Evolutionary conservation across 352 stramenopile genomes (phyloP).

Genomic region (Pythium phragmiticola): DNA sequence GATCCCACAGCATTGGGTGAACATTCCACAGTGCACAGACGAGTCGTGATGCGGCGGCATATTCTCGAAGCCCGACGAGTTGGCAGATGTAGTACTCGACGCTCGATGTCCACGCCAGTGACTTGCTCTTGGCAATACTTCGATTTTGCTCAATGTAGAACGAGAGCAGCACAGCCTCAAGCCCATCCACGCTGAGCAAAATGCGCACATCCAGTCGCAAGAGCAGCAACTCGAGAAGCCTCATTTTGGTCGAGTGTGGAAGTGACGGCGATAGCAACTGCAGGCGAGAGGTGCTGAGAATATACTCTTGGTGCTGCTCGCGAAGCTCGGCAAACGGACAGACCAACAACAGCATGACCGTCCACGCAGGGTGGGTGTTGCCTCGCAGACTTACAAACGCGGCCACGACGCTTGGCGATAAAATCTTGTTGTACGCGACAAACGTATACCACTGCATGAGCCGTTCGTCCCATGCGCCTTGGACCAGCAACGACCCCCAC

Average conservation of each 20-base stretch:
- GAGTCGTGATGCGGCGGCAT: slow-evolving; percentile 48
- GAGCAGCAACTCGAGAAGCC: slow-evolving; percentile 51
- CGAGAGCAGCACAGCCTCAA: slow-evolving; percentile 41
- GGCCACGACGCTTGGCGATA: slow-evolving; percentile 26
- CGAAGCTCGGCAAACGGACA: slow-evolving; percentile 56
- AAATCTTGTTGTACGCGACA: slow-evolving; percentile 45
- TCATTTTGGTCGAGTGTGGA: slow-evolving; percentile 19
- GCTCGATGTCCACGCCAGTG: slow-evolving; percentile 52
- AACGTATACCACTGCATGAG: slow-evolving; percentile 58
- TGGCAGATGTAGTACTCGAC: slow-evolving; percentile 64
- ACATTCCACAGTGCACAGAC: slow-evolving; percentile 52
- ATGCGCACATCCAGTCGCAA: slow-evolving; percentile 54
- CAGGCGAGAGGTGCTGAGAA: slow-evolving; percentile 25
- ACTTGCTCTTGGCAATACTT: slow-evolving; percentile 9
- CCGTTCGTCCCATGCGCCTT: slow-evolving; percentile 41
- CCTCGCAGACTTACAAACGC: slow-evolving; percentile 42
- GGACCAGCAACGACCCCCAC: slow-evolving; percentile 49
- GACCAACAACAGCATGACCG: slow-evolving; percentile 52
- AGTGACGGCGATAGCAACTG: slow-evolving; percentile 8
- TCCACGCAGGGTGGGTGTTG: slow-evolving; percentile 34
- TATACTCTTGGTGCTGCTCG: slow-evolving; percentile 32
- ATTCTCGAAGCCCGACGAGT: slow-evolving; percentile 48
- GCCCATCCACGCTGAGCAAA: slow-evolving; percentile 37
- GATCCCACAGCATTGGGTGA: slow-evolving; percentile 68
- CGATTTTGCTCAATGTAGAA: slow-evolving; percentile 33